Conservation (phyloP, 23 red algal species). For the Gracilaria vermiculophylla region DNA sequence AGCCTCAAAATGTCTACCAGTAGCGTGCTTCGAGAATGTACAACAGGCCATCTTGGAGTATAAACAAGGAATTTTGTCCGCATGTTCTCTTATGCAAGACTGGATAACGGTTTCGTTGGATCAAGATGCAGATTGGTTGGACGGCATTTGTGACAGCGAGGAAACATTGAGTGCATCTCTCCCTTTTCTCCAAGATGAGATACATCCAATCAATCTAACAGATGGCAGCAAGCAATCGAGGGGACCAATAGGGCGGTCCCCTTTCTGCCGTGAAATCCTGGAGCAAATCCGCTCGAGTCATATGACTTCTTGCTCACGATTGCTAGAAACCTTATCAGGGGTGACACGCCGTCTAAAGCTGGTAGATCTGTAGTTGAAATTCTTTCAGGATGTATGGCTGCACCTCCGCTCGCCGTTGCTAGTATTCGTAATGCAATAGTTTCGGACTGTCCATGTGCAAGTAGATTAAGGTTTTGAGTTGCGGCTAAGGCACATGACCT, state of each 20-base stretch:
- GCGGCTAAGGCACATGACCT: background rate
- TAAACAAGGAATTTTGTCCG: conserved; percentile 28
- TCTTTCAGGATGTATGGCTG: background rate
- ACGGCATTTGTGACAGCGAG: background rate
- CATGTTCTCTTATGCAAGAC: conserved; percentile 36
- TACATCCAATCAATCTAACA: conserved; percentile 23
- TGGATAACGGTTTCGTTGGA: conserved; percentile 49
- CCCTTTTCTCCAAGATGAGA: conserved; percentile 12
- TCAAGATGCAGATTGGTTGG: conserved; percentile 48
- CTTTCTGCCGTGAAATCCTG: conserved; percentile 40
- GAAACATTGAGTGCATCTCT: background rate
- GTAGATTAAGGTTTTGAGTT: background rate
- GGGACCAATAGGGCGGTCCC: background rate
- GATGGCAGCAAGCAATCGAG: background rate
- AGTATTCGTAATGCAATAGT: background rate
- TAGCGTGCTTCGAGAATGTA: conserved; percentile 6
- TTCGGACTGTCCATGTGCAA: background rate
- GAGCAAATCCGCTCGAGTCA: conserved; percentile 41
- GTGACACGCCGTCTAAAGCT: conserved; percentile 40
- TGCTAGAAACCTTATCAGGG: conserved; percentile 31
- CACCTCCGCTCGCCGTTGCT: background rate
- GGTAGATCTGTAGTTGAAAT: conserved; percentile 20
- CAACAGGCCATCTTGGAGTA: conserved; percentile 26
- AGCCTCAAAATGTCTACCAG: background rate
- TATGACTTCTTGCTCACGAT: conserved; percentile 18